Evolutionary conservation across 2,329 filamentous ascomycete species (phyloP).

Genomic region (Alternaria brassicicola): DNA sequence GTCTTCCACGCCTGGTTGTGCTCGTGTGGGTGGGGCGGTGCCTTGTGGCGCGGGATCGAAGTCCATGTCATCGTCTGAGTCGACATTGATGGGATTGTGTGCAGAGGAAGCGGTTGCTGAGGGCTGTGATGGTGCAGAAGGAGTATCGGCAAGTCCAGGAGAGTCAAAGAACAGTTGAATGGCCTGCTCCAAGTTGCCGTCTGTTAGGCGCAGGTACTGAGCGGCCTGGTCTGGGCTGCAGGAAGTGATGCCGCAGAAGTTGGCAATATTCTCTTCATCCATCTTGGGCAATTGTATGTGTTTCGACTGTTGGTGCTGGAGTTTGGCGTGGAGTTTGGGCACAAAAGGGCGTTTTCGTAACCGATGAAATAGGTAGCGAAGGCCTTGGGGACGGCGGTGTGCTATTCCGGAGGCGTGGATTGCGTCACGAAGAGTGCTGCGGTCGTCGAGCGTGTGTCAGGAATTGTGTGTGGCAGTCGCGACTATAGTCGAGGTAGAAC

Average conservation of each 20-base stretch:
- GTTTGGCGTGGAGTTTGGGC: background rate
- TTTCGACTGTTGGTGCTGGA: background rate
- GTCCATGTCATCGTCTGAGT: conserved; percentile 73
- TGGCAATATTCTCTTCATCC: conserved; percentile 66
- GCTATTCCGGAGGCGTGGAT: background rate
- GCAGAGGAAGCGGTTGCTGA: conserved; percentile 46
- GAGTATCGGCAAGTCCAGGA: conserved; percentile 68
- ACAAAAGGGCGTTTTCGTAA: background rate
- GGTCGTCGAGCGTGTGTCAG: background rate
- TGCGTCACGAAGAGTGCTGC: background rate
- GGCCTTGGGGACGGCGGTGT: background rate
- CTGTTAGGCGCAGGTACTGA: conserved; percentile 84
- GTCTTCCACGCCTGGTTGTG: conserved; percentile 67
- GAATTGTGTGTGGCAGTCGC: conserved; percentile 19
- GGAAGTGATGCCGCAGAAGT: conserved; percentile 83
- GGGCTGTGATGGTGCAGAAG: conserved; percentile 44
- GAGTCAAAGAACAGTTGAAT: conserved; percentile 91
- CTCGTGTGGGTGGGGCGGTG: conserved; percentile 27
- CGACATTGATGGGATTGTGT: conserved; percentile 71
- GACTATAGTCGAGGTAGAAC: conserved; percentile 19
- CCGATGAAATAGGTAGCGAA: background rate
- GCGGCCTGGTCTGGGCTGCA: conserved; percentile 74
- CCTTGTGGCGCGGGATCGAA: conserved; percentile 49
- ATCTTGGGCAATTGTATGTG: conserved; percentile 27
- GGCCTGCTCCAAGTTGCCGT: conserved; percentile 81